Conservation (phyloP, 306 rosid species). For the Cucurbita argyrosperma region DNA sequence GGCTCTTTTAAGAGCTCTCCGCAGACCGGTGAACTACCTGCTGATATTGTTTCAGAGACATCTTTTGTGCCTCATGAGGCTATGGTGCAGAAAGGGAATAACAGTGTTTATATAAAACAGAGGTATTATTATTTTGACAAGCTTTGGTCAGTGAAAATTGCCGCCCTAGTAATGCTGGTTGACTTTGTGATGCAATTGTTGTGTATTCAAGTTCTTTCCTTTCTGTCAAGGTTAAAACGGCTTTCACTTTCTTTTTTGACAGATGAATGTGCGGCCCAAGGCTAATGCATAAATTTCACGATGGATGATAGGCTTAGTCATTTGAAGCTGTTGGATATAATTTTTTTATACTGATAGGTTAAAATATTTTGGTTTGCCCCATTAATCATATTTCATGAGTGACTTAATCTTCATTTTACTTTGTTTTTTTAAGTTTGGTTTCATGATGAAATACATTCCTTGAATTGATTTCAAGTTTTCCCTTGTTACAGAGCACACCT, state of each 20-base stretch:
- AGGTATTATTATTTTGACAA: constrained; percentile 12
- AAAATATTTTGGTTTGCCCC: neutral
- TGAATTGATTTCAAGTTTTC: neutral
- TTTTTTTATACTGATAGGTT: neutral
- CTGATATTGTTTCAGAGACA: constrained; percentile 41
- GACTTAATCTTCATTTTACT: neutral
- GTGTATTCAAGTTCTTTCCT: neutral
- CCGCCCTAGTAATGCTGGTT: neutral
- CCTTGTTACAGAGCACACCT: neutral
- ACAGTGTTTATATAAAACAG: constrained; percentile 45
- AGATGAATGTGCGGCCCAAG: constrained; percentile 2
- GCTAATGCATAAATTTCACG: neutral
- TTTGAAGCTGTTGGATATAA: neutral
- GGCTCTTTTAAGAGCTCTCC: constrained; percentile 25
- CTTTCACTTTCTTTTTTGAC: neutral
- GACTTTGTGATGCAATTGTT: neutral
- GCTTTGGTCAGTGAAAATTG: neutral
- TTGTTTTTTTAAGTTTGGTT: neutral
- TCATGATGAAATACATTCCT: neutral
- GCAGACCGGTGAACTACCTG: constrained; percentile 20
- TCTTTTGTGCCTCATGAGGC: constrained; percentile 47
- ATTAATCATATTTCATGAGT: neutral
- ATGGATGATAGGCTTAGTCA: neutral
- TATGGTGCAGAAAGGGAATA: constrained; percentile 48
- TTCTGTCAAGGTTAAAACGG: neutral